Evolutionary conservation across 2,329 filamentous ascomycete species (phyloP).

Genomic region (Cephalotrichum gorgonifer): DNA sequence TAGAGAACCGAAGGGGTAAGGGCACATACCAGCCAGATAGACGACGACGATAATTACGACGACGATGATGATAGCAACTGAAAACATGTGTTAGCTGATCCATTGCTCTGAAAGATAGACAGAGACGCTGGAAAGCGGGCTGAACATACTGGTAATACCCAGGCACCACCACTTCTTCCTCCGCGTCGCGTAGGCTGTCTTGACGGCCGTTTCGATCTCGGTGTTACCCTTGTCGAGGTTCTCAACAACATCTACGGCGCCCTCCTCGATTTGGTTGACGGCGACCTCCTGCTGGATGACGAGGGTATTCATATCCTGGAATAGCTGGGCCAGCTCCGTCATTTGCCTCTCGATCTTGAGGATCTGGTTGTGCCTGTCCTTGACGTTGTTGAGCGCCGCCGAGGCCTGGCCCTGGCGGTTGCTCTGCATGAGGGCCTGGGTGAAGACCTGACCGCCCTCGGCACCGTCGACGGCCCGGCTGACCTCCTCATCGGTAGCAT

Average conservation of each 20-base stretch:
- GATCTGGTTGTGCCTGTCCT: conserved; percentile 75
- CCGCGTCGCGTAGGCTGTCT: conserved; percentile 67
- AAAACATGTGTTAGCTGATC: conserved; percentile 15
- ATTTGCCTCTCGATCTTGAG: conserved; percentile 89
- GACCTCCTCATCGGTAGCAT: conserved; percentile 71
- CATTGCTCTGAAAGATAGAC: neutral
- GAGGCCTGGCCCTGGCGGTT: conserved; percentile 74
- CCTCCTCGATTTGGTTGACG: conserved; percentile 72
- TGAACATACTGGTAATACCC: conserved; percentile 52
- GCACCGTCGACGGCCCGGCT: conserved; percentile 65
- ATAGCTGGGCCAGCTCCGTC: conserved; percentile 75
- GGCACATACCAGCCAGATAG: conserved; percentile 22
- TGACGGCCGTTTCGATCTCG: conserved; percentile 72
- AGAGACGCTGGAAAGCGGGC: neutral
- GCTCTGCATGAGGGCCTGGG: conserved; percentile 73
- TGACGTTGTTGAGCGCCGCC: conserved; percentile 67
- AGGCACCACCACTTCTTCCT: conserved; percentile 98
- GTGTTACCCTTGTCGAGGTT: conserved; percentile 79
- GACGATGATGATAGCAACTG: conserved; percentile 42
- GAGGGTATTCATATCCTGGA: conserved; percentile 79
- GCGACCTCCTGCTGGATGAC: conserved; percentile 79
- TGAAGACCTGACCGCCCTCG: conserved; percentile 70
- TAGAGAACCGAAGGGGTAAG: neutral
- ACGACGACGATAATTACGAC: conserved; percentile 40
- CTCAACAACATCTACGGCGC: conserved; percentile 74